These are phyloP conservation scores for Cicer pinnatifidum DNA, from an alignment of 306 rosid species.

Conservation along the genomic window DNA sequence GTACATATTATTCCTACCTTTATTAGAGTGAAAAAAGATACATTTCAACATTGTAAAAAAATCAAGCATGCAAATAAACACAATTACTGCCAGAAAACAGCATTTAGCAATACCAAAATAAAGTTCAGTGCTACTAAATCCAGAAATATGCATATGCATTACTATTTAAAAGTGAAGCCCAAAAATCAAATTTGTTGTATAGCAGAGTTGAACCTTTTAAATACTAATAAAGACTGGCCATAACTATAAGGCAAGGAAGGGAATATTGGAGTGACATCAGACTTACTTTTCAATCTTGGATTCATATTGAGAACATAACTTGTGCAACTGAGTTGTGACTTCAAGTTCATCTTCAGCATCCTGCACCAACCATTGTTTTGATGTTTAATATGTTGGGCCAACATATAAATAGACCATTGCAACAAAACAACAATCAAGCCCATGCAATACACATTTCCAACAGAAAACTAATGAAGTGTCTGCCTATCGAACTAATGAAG, in stretches of 20 bases:
- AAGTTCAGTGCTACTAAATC: constrained; percentile 4
- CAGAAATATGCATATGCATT: neutral
- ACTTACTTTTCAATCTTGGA: constrained; percentile 80
- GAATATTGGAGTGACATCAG: constrained; percentile 16
- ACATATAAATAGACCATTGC: constrained; percentile 23
- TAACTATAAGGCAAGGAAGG: neutral
- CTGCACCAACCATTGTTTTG: constrained; percentile 57
- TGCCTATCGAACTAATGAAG: neutral
- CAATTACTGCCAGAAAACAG: neutral
- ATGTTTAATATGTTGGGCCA: constrained; percentile 17
- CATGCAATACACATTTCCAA: constrained; percentile 36
- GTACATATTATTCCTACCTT: constrained; percentile 10
- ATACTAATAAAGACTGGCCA: constrained; percentile 15
- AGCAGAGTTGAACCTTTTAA: constrained; percentile 8
- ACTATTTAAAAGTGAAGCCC: neutral
- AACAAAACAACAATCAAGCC: constrained; percentile 28
- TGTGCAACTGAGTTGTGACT: constrained; percentile 60
- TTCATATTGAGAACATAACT: constrained; percentile 80
- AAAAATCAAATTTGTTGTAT: neutral
- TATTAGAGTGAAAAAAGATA: constrained; percentile 9
- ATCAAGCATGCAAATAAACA: neutral
- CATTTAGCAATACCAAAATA: neutral
- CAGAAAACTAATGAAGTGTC: neutral
- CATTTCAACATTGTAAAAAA: constrained; percentile 12
- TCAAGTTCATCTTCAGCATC: constrained; percentile 66